These are phyloP conservation scores for Salvia splendens DNA, from an alignment of 257 asterid genomes.

Conservation along the genomic window DNA sequence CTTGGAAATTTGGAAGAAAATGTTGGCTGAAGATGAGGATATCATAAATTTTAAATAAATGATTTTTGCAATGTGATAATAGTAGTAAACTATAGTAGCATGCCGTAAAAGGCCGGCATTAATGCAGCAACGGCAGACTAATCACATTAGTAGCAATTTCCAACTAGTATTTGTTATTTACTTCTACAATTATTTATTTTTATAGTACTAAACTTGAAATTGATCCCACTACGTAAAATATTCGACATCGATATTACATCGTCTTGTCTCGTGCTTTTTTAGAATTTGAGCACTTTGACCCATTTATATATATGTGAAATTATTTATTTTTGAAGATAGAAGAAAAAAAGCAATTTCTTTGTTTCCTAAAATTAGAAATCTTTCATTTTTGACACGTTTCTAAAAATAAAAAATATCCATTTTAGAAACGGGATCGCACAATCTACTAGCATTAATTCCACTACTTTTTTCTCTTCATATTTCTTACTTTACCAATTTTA, in stretches of 20 bases:
- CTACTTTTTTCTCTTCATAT: no score
- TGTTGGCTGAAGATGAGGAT: constrained; percentile 39
- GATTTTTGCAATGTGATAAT: constrained; percentile 24
- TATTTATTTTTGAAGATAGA: no score
- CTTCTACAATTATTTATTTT: not conserved
- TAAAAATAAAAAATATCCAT: no score
- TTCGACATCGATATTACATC: not conserved
- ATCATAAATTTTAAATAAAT: not conserved
- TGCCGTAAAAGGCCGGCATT: constrained; percentile 30
- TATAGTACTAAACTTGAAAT: not conserved
- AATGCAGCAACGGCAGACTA: constrained; percentile 5
- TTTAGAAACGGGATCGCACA: no score
- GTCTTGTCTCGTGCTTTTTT: no score
- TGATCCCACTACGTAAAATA: not conserved
- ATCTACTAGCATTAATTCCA: no score
- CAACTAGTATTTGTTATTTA: not conserved
- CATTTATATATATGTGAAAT: no score
- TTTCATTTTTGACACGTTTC: no score
- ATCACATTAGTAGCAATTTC: not conserved
- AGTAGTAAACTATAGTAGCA: not conserved
- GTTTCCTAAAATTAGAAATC: no score
- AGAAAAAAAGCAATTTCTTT: no score
- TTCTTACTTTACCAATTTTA: no score
- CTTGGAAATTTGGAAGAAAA: constrained; percentile 35
- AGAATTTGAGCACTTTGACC: no score